Percentiles rank a stretch among this genome's conserved stretches.
Evolutionary conservation across 805 yeast species (phyloP).

Genomic region (Candida sanyiensis): DNA sequence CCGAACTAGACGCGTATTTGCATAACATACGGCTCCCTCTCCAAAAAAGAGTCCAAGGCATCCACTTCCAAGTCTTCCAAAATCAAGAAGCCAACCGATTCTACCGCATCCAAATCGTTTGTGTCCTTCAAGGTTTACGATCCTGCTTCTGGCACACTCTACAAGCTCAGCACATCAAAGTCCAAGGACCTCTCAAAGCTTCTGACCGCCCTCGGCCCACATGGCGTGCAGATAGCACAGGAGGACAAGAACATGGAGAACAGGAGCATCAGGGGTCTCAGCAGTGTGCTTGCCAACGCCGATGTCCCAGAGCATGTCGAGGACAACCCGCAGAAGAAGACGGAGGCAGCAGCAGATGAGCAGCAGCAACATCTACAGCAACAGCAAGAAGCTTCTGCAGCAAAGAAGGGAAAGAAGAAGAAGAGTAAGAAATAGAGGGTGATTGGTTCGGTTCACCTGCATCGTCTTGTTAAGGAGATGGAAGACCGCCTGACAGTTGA

Average conservation of each 20-base stretch:
- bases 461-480: too few relatives aligned
- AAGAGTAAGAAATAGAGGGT: constrained; percentile 20
- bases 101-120: constrained; percentile 13
- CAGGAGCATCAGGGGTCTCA: constrained; percentile 19
- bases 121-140: constrained; percentile 55
- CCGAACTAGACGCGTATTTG: constrained; percentile 19
- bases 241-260: constrained; percentile 3
- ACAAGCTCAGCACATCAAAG: constrained; percentile 50
- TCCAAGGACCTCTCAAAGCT: constrained; percentile 66
- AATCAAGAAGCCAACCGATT: constrained; percentile 9
- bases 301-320: constrained; percentile 19
- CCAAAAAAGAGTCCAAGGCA: constrained; percentile 16
- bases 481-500: too few relatives aligned
- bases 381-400: constrained; percentile 3
- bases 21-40: constrained; percentile 24
- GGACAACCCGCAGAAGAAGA: constrained; percentile 6
- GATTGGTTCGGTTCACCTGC: too few relatives aligned
- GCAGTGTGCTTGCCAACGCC: constrained; percentile 21
- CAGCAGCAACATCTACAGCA: constrained; percentile 1
- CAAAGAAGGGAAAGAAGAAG: constrained; percentile 24
- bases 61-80: constrained; percentile 1
- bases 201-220: constrained; percentile 68
- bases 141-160: constrained; percentile 57
- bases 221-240: constrained; percentile 35
- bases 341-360: constrained; percentile 4